Evolutionary conservation across 768 basidiomycete genomes (phyloP).

Genomic region (Mrakia hoshinonis): DNA sequence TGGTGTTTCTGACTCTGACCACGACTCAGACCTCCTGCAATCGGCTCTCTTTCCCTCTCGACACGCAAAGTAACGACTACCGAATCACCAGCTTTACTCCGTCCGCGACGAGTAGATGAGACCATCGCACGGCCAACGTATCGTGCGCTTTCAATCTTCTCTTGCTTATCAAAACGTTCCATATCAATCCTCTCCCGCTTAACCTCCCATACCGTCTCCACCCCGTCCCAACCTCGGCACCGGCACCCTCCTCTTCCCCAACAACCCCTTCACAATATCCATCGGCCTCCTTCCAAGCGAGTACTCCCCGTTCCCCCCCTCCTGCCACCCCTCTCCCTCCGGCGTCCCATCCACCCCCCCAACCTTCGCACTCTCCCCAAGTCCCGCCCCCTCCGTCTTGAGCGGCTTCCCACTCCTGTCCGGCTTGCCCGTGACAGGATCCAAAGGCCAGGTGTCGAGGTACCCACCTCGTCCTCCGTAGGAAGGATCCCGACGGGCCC

Average conservation of each 20-base stretch:
- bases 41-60: too few species aligned
- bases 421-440: background rate
- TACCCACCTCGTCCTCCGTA: constrained; percentile 15
- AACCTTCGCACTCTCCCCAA: constrained; percentile 5
- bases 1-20: too few species aligned
- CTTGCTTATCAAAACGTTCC: too few species aligned
- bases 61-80: too few species aligned
- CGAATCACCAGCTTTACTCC: too few species aligned
- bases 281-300: constrained; percentile 12
- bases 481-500: background rate
- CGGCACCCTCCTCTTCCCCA: constrained; percentile 15
- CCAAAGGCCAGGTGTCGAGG: constrained; percentile 2
- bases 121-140: too few species aligned
- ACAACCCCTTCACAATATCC: background rate
- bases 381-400: background rate
- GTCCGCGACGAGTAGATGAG: too few species aligned
- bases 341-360: constrained; percentile 18
- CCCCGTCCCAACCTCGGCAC: constrained; percentile 9
- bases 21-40: too few species aligned
- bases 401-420: background rate
- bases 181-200: background rate
- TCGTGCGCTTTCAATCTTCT: too few species aligned
- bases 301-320: constrained; percentile 16
- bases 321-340: background rate
- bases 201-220: constrained; percentile 26